Evolutionary conservation across 1,139 yeast genomes (phyloP), one percentile per base, ranked within the genome.

Genomic region (Debaryomyces subglobosus): DNA sequence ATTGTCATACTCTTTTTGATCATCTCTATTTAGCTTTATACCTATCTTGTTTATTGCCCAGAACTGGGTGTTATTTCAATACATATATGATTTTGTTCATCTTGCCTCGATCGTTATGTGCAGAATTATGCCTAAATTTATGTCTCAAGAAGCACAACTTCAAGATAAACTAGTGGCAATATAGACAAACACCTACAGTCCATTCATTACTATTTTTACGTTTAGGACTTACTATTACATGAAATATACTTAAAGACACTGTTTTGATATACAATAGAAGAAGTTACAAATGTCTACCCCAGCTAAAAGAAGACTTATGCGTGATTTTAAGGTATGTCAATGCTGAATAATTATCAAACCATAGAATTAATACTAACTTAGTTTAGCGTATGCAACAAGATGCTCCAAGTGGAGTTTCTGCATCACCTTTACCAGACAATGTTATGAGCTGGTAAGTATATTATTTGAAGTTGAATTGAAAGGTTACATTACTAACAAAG

Each of bases 401-500:
- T 69, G 95, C 99, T 6, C 97, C 99, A 16, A 92, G 96, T 39
- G 99, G 99, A 16, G 97, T 94, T 7, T 89, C 97, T 9, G 99
- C 99, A 1, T 89, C 97, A 8, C 99, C 99, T 8, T 80, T 92
- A 44, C 94, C 98, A 10, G 99, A 94, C 64, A 94, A 94, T 61
- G 98, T 94, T 48, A 91, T 94, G 97, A 82, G 89, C 45, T 94
- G 99, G 84, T 68, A 65, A 30, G 70, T 62, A 46, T 46, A 23
- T 32, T 34, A 15, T 23, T 29, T n/a, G n/a, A 10, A 24, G 27
- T 18, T 13, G 21, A 27, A 32, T 24, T 23, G 18, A 15, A 27
- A n/a, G 10, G 37, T 33, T 15, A 23, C 12, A 33, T 34, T 51
- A 57, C 54, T 53, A 53, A 53, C 52, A 9, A 18, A 20, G 33